Base-by-base conservation (phyloP, 2,329 filamentous ascomycete species). In the Fusarium pininemorale region DNA sequence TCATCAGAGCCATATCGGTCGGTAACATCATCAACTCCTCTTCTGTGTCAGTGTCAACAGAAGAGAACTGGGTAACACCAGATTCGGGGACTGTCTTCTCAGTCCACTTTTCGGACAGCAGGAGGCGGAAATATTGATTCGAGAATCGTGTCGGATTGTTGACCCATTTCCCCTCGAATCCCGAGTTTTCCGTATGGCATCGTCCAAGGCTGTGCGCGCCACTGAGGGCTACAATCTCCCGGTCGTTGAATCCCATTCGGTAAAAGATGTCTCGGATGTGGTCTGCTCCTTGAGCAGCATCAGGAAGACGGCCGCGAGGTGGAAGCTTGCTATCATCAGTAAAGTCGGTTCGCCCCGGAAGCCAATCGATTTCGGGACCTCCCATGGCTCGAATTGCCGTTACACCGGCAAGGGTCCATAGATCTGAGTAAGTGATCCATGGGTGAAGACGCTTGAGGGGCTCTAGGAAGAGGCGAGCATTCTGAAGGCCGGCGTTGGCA, bases 21-120 rank as follows among this genome's bases (percentile, higher is more conserved):
- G 62, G 62, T 6, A 65, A 32, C 62, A 65, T 65, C 58, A 65
- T 65, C 38, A 65, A 45, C 44, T 65, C 62, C 16, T 65, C 62
- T 16, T 63, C 62, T 16, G 62, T 65, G 32, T 63, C 45, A 15
- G n/a, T 12, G 5, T 65, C 62, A 9, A 65, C 12, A 6, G 62
- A 65, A 13, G 58, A 63, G 45, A 65, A 65, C 1, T 65, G 62
- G 6, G 12, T 16, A 0, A 63, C n/a, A 5, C 58, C 62, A 22
- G 62, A 65, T 11, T 65, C 58, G 5, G 58, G 58, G 4, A 65
- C 26, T 6, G 62, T 65, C 32, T 65, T 65, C 9, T 65, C 62
- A 1, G 12, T 65, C 62, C 62, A 65, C 1, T 26, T 26, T 9
- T 65, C 62, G 5, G 62, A 65, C 7, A 65, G 30, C 16, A 65